A percentile compares a stretch with the other conserved stretches of the same genome.
Conservation (phyloP, 2,329 filamentous ascomycete species). For the Xenoacremonium recifei region DNA sequence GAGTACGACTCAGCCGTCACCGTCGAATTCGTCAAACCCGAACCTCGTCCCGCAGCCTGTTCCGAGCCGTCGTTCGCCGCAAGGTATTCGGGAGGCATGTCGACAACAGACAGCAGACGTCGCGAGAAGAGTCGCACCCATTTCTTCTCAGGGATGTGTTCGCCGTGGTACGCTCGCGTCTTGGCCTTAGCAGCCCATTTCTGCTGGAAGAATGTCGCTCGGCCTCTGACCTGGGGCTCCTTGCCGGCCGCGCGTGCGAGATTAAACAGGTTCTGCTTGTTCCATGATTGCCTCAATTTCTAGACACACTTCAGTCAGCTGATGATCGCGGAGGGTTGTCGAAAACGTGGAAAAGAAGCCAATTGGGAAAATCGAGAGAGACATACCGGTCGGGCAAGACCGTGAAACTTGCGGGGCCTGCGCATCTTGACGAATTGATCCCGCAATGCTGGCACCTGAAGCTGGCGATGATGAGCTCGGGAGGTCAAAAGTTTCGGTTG, state of each 20-base stretch:
- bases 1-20: slow-evolving; percentile 35
- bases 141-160: slow-evolving; percentile 87
- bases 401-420: slow-evolving; percentile 61
- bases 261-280: slow-evolving; percentile 96
- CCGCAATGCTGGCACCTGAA: slow-evolving; percentile 21
- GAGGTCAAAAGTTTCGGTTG: slow-evolving; percentile 31
- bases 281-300: slow-evolving; percentile 96
- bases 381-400: slow-evolving; percentile 64
- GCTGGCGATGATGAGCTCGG: slow-evolving; percentile 23
- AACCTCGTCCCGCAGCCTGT: slow-evolving; percentile 79
- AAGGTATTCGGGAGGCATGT: slow-evolving; percentile 80
- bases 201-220: slow-evolving; percentile 88
- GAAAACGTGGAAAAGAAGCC: slow-evolving; percentile 1
- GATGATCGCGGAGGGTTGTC: no score
- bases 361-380: neutral
- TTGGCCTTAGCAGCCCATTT: slow-evolving; percentile 92
- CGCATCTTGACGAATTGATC: slow-evolving; percentile 45
- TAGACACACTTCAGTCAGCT: slow-evolving; percentile 37
- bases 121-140: slow-evolving; percentile 93
- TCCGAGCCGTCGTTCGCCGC: slow-evolving; percentile 79
- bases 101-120: slow-evolving; percentile 76
- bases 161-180: slow-evolving; percentile 87
- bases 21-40: slow-evolving; percentile 51
- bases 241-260: slow-evolving; percentile 46
- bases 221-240: slow-evolving; percentile 29